Percentiles rank a stretch among this genome's conserved stretches.
Conservation (phyloP, 2,329 filamentous ascomycete species). For the Penicillium psychrosexuale region DNA sequence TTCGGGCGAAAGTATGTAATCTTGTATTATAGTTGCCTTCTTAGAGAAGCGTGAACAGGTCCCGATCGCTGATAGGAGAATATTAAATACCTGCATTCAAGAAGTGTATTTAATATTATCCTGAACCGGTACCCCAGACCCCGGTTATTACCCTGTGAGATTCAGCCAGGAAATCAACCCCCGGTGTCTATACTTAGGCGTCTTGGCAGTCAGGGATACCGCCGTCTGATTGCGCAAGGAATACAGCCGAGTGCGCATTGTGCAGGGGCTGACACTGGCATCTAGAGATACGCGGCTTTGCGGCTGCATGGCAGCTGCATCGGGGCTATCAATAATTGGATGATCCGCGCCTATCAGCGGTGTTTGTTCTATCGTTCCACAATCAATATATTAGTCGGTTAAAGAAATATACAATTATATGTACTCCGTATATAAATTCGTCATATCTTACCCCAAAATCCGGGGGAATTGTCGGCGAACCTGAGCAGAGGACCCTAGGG, state of each 20-base stretch:
- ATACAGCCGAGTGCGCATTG: slow-evolving; percentile 1
- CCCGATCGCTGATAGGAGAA: neutral
- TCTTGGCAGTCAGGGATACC: neutral
- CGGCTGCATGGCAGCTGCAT: slow-evolving; percentile 19
- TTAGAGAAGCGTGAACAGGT: neutral
- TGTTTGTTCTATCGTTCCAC: neutral
- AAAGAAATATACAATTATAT: no score
- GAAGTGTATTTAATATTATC: neutral
- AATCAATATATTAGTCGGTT: neutral
- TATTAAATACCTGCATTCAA: neutral
- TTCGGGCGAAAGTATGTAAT: neutral
- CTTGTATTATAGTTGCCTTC: neutral
- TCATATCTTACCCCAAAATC: neutral
- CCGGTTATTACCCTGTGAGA: neutral
- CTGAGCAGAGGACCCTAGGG: neutral
- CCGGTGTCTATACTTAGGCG: neutral
- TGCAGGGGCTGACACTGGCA: slow-evolving; percentile 7
- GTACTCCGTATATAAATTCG: neutral
- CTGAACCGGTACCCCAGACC: neutral
- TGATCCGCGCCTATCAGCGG: slow-evolving; percentile 23
- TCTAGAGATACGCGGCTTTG: slow-evolving; percentile 17
- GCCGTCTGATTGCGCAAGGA: slow-evolving; percentile 2
- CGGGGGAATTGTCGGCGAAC: slow-evolving; percentile 4
- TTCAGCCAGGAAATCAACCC: slow-evolving; percentile 2
- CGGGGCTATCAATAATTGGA: slow-evolving; percentile 17